Base-by-base conservation (phyloP, 805 yeast genomes). In the Brettanomyces naardenensis region DNA sequence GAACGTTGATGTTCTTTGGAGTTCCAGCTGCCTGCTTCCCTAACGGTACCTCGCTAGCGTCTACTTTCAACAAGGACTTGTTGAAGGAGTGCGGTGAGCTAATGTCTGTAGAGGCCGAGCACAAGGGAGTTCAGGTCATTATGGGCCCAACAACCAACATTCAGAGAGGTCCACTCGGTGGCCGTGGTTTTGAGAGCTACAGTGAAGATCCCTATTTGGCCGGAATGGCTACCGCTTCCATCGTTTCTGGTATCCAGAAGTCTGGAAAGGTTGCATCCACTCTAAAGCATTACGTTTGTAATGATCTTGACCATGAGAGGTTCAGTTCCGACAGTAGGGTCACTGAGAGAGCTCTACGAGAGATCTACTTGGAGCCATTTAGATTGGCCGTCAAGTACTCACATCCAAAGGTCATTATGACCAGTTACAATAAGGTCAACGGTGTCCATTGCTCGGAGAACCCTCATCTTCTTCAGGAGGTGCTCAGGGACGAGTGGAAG, bases 311-410 rank as follows among this genome's bases (percentile, higher is more conserved):
- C 51, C 69, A 74, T 40, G 71, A 72, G 40, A 58, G 85, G 41
- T 60, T 54, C 39, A 56, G 66, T 3, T 66, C 71, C 27, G 68
- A 75, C 50, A 59, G 77, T 5, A 53, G 68, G 18, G 59, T 78
- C 35, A 61, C 79, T 2, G 75, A 73, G 47, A 61, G 85, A 49
- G 84, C 85, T 3, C 58, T 78, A 42, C 66, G 85, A 49, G 85
- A 78, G 54, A 68, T 78, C 38, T 78, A 78, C 54, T 61, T 78
- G 51, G 67, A 66, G 45, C 83, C 85, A 1, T 78, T 78, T 61
- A 76, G 75, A 56, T 56, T 78, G 31, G 81, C 82, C 15, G 51
- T 74, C 15, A 61, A 70, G 40, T 64, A 72, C 40, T 38, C 79
- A 19, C 53, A 68, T 38, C 85, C 86, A 20, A 62, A 61, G 39